These are phyloP conservation scores for Cephaloascus albidus DNA, from an alignment of 805 yeast genomes.

Conservation along the genomic window DNA sequence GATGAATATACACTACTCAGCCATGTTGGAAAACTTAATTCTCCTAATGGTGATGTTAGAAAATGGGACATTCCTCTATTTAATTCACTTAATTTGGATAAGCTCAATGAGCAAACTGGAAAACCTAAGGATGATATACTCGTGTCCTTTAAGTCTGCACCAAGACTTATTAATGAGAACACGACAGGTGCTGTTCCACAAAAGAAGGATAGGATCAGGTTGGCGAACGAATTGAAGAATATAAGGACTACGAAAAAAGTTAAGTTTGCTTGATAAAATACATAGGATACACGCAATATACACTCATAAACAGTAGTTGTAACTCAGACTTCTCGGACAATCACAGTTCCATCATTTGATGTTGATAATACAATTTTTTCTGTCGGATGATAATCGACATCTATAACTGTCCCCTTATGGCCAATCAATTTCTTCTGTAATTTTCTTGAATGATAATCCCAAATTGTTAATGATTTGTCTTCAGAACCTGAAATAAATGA, in stretches of 20 bases:
- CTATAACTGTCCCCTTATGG: conserved; percentile 54
- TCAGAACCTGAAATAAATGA: conserved; percentile 50
- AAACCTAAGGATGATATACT: conserved; percentile 2
- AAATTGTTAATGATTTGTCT: conserved; percentile 46
- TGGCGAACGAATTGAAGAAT: conserved; percentile 3
- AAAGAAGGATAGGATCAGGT: conserved; percentile 1
- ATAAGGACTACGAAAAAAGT: conserved; percentile 4
- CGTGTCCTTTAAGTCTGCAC: not conserved
- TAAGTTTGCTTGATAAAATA: conserved; percentile 2
- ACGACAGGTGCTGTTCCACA: not conserved
- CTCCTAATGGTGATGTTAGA: conserved; percentile 1
- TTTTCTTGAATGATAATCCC: conserved; percentile 49
- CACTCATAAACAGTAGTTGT: too few relatives aligned
- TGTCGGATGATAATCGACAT: conserved; percentile 44
- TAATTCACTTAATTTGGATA: conserved; percentile 15
- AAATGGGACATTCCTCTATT: conserved; percentile 29
- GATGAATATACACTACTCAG: conserved; percentile 12
- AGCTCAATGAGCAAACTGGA: conserved; percentile 12
- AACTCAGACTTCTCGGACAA: conserved; percentile 29
- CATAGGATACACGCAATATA: not conserved
- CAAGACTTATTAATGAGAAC: too few relatives aligned
- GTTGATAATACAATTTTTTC: conserved; percentile 32
- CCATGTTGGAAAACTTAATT: conserved; percentile 9
- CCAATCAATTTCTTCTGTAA: conserved; percentile 43
- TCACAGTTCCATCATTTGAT: conserved; percentile 47